Evolutionary conservation across 805 yeast species (phyloP), one percentile per base, ranked within the genome.

Genomic region (Hanseniaspora nectarophila): DNA sequence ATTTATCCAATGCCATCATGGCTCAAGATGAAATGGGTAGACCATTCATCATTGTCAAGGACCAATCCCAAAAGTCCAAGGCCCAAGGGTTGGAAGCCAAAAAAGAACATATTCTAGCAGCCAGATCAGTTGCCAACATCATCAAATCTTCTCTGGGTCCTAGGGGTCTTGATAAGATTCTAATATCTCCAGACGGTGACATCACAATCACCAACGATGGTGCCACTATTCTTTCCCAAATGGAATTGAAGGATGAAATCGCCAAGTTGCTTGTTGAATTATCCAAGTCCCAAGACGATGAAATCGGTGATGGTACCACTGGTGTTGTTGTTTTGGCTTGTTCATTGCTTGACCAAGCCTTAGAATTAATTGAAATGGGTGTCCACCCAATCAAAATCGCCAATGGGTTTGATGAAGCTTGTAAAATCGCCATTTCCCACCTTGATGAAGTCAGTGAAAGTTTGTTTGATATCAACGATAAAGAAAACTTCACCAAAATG

Each of bases 1-100:
- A 92, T 67, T 73, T 92, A 76, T 89, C 97, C 59, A 92, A 94
- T 63, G 98, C 98, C 69, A 88, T 92, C 61, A 87, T 92, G 73
- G 97, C 98, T 3, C 98, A 90, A 69, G 99, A 92, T 67, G 99
- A 92, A 69, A 86, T 85, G 89, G 99, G 99, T 20, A 82, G 98
- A 69, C 99, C 99, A 20, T 87, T 92, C 66, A 90, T 92, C 64
- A 92, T 92, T 65, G 99, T 92, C 51, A 80, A 92, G 66, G 99
- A 92, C 63, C 82, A 77, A 62, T 81, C 80, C 28, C 70, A 69
- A 55, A 77, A 77, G 64, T 71, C 75, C 59, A 74, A 89, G 65
- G 73, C 77, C 9, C 88, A 82, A 59, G 94, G 94, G 26, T 67
- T 78, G 42, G 87, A 92, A 66, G 88, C 97, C 56, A 72, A 72